These are phyloP conservation scores for Sporothrix humicola DNA, from an alignment of 2,329 filamentous ascomycete species.

Conservation along the genomic window DNA sequence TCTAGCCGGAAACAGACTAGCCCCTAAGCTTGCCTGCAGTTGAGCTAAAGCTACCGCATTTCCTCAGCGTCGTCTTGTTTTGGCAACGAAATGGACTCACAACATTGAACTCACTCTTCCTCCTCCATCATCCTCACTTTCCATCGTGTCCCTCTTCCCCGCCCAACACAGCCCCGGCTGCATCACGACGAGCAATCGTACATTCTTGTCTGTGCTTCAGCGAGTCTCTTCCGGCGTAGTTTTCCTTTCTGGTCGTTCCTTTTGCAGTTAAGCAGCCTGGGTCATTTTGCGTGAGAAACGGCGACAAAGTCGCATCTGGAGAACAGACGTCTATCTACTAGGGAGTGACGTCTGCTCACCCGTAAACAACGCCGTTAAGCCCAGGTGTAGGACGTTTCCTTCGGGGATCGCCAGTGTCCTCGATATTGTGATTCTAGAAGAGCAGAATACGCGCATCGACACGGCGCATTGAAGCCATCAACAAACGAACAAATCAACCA, in stretches of 20 bases:
- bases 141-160: neutral
- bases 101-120: neutral
- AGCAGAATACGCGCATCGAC: neutral
- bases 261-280: constrained; percentile 23
- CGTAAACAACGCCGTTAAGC: constrained; percentile 7
- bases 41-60: constrained; percentile 10
- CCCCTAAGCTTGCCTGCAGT: neutral
- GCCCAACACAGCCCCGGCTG: constrained; percentile 1
- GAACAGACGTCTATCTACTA: constrained; percentile 4
- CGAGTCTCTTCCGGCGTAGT: constrained; percentile 27
- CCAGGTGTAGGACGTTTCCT: neutral
- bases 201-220: constrained; percentile 9
- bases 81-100: constrained; percentile 23
- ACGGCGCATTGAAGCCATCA: too few species aligned
- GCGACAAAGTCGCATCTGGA: constrained; percentile 4
- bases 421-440: too few species aligned
- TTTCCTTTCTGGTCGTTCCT: neutral
- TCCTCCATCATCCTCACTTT: neutral
- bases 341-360: constrained; percentile 6
- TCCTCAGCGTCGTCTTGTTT: constrained; percentile 27
- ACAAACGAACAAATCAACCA: neutral
- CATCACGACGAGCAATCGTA: constrained; percentile 7
- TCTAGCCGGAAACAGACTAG: constrained; percentile 18
- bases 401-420: neutral
- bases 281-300: neutral